Evolutionary conservation across 345 rosid species (phyloP).

Genomic region (Eucalyptus globulus): DNA sequence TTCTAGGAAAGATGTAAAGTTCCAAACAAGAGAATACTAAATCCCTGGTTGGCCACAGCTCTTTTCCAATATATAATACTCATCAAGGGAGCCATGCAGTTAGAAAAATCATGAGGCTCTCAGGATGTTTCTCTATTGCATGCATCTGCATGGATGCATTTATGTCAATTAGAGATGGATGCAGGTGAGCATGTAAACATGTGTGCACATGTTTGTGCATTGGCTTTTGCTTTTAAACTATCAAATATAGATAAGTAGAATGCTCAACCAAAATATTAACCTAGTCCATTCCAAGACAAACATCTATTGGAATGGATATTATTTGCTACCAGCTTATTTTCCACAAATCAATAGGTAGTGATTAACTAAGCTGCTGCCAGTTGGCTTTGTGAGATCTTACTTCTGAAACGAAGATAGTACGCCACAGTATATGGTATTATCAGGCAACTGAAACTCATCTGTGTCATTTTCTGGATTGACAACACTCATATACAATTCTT

Average conservation of each 20-base stretch:
- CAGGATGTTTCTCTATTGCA: neutral
- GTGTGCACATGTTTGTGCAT: neutral
- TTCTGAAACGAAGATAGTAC: constrained; percentile 63
- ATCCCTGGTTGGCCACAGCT: neutral
- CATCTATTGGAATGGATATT: neutral
- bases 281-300: neutral
- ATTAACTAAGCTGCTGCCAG: neutral
- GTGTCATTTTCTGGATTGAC: constrained; percentile 60
- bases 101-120: neutral
- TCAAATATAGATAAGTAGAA: neutral
- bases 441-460: constrained; percentile 42
- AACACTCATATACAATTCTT: constrained; percentile 63
- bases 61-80: neutral
- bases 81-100: neutral
- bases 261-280: neutral
- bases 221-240: neutral
- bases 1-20: neutral
- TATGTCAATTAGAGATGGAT: neutral
- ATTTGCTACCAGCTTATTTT: neutral
- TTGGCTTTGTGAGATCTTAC: constrained; percentile 27
- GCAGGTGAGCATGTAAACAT: neutral
- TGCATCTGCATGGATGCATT: neutral
- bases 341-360: neutral
- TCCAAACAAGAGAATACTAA: neutral
- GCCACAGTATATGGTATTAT: constrained; percentile 76